Conservation (phyloP, 768 basidiomycete genomes). For the Leucosporidium scottii region DNA sequence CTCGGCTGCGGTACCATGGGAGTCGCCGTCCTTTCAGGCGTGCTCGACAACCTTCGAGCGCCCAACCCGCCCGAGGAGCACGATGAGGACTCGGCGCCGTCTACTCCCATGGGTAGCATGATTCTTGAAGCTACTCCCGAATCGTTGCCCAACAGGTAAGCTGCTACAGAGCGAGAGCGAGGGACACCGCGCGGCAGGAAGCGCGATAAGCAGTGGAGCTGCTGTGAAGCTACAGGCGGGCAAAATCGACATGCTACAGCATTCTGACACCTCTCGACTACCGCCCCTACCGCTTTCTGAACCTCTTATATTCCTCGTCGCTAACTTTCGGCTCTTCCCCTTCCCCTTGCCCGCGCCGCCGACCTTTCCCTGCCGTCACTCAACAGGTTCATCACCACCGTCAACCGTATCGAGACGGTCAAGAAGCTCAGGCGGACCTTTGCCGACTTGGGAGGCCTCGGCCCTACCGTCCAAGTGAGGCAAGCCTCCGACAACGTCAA, state of each 20-base stretch:
- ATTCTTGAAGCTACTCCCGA: slow-evolving; percentile 42
- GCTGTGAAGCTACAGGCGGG: no score
- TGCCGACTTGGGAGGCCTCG: slow-evolving; percentile 52
- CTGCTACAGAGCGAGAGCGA: slow-evolving; percentile 48
- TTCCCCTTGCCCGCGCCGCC: no score
- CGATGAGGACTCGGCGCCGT: slow-evolving; percentile 21
- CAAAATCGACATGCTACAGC: no score
- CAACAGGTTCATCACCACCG: slow-evolving; percentile 72
- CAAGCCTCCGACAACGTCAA: slow-evolving; percentile 61
- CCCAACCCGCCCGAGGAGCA: slow-evolving; percentile 50
- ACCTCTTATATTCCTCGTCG: no score
- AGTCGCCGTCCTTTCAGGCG: slow-evolving; percentile 85
- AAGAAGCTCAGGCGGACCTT: slow-evolving; percentile 61
- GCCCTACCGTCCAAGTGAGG: slow-evolving; percentile 59
- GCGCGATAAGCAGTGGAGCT: no score
- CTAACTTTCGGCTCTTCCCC: not conserved
- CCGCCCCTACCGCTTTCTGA: no score
- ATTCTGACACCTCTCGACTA: no score
- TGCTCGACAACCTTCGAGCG: slow-evolving; percentile 71
- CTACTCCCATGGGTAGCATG: slow-evolving; percentile 29
- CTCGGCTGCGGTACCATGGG: slow-evolving; percentile 98
- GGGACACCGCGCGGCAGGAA: no score
- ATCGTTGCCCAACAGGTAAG: slow-evolving; percentile 10
- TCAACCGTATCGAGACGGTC: slow-evolving; percentile 68
- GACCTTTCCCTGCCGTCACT: not conserved